phyloP scores from a whole-genome alignment of 768 basidiomycete species.

The Lanmaoa rubissima region DNA sequence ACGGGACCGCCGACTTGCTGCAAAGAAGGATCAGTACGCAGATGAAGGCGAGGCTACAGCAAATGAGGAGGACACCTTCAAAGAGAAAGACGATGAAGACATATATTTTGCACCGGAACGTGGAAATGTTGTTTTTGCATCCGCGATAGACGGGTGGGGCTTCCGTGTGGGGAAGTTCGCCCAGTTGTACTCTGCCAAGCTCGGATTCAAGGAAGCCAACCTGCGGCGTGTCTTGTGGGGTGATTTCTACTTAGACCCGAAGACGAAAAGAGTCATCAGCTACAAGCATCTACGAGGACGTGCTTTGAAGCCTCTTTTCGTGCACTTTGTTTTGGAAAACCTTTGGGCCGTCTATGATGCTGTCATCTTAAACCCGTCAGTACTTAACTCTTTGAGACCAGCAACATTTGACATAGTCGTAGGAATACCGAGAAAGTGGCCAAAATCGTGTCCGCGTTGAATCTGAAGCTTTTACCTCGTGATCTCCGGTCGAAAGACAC shows the following conservation, averaged over 20 bases:
- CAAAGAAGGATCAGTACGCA: constrained; percentile 67
- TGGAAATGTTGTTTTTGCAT: constrained; percentile 96
- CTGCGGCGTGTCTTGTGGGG: constrained; percentile 91
- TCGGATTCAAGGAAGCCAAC: constrained; percentile 87
- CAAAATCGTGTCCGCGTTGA: constrained; percentile 83
- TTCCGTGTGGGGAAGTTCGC: constrained; percentile 94
- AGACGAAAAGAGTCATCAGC: constrained; percentile 89
- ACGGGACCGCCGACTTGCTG: constrained; percentile 69
- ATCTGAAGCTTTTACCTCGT: constrained; percentile 79
- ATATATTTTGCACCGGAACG: constrained; percentile 95
- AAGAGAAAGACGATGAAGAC: constrained; percentile 97
- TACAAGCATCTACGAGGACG: constrained; percentile 88
- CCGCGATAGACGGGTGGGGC: constrained; percentile 96
- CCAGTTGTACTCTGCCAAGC: constrained; percentile 83
- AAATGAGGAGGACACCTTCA: constrained; percentile 67
- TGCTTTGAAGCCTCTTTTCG: constrained; percentile 89
- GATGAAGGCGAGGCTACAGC: constrained; percentile 61
- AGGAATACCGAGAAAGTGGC: constrained; percentile 87
- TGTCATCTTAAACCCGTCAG: constrained; percentile 85
- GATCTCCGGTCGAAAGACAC: constrained; percentile 92
- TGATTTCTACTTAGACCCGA: constrained; percentile 95
- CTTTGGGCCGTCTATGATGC: constrained; percentile 97
- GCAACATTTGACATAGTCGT: constrained; percentile 12
- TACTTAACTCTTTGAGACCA: constrained; percentile 16
- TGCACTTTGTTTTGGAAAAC: constrained; percentile 96